Conservation (phyloP, 768 basidiomycete genomes). For the Royoungia palumana region DNA sequence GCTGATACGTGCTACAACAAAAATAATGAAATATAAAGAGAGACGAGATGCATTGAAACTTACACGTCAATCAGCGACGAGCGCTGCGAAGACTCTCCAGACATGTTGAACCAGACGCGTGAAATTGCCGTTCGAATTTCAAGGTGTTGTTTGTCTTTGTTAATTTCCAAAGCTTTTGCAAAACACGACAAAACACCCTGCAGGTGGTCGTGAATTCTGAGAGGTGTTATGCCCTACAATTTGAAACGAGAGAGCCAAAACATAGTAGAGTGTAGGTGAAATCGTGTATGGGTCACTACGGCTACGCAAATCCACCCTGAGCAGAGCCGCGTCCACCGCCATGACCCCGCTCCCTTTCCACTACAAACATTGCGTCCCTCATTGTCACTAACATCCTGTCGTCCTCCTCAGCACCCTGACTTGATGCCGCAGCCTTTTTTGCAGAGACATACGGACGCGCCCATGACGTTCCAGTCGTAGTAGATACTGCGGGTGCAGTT, state of each 20-base stretch:
- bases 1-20: conserved; percentile 54
- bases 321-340: conserved; percentile 79
- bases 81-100: conserved; percentile 50
- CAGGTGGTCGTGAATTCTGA: too few species aligned
- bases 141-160: conserved; percentile 22
- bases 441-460: conserved; percentile 61
- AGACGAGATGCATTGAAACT: neutral
- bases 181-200: conserved; percentile 19
- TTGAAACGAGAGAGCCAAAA: too few species aligned
- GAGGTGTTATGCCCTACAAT: too few species aligned
- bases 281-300: too few species aligned
- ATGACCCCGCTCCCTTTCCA: conserved; percentile 80
- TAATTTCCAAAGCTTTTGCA: conserved; percentile 22
- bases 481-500: conserved; percentile 30
- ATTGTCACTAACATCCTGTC: conserved; percentile 59
- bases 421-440: conserved; percentile 41
- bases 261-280: too few species aligned
- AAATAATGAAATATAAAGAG: neutral
- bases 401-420: conserved; percentile 51
- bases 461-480: conserved; percentile 41
- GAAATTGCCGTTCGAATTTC: conserved; percentile 4
- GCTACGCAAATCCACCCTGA: conserved; percentile 44
- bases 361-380: conserved; percentile 81
- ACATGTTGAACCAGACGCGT: conserved; percentile 31
- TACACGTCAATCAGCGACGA: conserved; percentile 73